A percentile compares a stretch with the other conserved stretches of the same genome.
These are phyloP conservation scores for Mycosphaerella arachidis DNA, from an alignment of 2,329 filamentous ascomycete species.

Conservation along the genomic window DNA sequence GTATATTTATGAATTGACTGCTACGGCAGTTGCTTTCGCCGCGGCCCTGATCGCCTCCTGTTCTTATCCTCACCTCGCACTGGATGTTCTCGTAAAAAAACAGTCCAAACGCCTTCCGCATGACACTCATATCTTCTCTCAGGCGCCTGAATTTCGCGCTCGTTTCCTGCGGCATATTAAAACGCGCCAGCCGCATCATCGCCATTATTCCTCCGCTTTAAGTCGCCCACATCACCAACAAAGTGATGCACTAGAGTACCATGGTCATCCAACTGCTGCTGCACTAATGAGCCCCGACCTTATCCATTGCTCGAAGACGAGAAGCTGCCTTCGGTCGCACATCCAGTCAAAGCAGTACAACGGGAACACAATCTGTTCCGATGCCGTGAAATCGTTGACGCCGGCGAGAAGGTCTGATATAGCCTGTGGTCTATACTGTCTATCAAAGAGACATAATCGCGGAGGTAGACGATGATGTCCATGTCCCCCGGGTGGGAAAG, in stretches of 20 bases:
- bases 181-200: neutral
- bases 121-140: neutral
- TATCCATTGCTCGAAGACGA: neutral
- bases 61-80: neutral
- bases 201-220: neutral
- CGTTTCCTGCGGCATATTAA: neutral
- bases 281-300: neutral
- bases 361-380: neutral
- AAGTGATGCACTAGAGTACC: no score
- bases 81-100: neutral
- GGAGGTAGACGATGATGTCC: neutral
- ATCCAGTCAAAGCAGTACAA: neutral
- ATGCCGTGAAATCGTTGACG: neutral
- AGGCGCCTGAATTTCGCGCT: neutral
- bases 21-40: neutral
- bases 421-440: neutral
- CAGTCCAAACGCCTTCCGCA: neutral
- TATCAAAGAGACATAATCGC: neutral
- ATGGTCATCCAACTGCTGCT: neutral
- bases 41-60: neutral
- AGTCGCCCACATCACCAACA: neutral
- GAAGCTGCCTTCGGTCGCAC: neutral
- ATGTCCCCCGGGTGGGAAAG: neutral
- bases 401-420: neutral
- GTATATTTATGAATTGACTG: neutral